Evolutionary conservation across 225 moss, liverwort and hornwort species (phyloP), one percentile per base, ranked within the genome.

Genomic region (Antitrichia curtipendula): DNA sequence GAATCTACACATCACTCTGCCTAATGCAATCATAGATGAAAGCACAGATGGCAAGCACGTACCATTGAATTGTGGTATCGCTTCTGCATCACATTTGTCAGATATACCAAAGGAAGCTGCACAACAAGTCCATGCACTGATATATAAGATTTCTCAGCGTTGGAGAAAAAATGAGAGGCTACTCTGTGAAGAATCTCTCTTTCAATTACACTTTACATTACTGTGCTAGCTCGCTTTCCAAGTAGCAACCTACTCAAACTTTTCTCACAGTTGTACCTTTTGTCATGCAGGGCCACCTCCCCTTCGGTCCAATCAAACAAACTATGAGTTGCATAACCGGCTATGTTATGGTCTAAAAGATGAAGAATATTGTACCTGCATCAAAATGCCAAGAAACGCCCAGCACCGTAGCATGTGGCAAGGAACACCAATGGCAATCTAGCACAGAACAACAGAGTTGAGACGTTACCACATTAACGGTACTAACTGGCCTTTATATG

Each of bases 361-460:
- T 52, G 50, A 74, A 69, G 29, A 41, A 82, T 50, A 65, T 73
- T 57, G 36, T 86, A 98, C 98, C 95, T 99, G 97, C 82, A 96
- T 40, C 95, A 99, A 90, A 72, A 99, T 99, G 78, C 98, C 98
- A 34, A 99, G 95, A 84, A 97, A 99, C 16, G 98, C 98, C 98
- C 98, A 99, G 87, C 94, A 96, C 83, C 98, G 94, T 62, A 99
- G 93, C 98, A 97, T 99, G 78, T 99, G 98, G 84, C 97, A 97
- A 59, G 98, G 98, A 73, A 99, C 94, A 66, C 96, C 98, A 88
- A 99, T 90, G 81, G 93, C 95, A 80, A 98, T 91, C 98, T 98
- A 88, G 54, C 21, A 66, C 54, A 90, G 23, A 79, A 84, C 4
- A 90, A 38, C 60, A 82, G 73, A 78, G 24, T 74, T 84, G 16